Percentiles rank a stretch among this genome's conserved stretches.
phyloP scores from a whole-genome alignment of 1,284 basidiomycete genomes.

The Exobasidium cylindrosporum region DNA sequence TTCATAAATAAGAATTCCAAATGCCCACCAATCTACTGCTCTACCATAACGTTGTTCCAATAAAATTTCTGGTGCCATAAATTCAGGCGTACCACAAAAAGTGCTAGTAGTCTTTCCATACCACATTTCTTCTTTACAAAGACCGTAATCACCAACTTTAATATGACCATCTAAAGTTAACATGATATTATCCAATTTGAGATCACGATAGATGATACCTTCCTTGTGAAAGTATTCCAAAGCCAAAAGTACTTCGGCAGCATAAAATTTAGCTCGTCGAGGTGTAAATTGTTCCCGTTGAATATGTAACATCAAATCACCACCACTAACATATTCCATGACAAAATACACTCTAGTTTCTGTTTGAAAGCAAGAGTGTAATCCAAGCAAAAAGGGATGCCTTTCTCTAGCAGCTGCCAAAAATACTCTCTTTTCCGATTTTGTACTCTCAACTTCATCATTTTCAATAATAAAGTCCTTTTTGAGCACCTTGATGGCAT shows the following conservation, averaged over 20 bases:
- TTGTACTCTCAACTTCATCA: slow-evolving; percentile 98
- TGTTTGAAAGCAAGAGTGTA: slow-evolving; percentile 99
- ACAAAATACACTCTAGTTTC: slow-evolving; percentile 91
- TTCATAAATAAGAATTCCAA: slow-evolving; percentile 96
- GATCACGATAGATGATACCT: slow-evolving; percentile 81
- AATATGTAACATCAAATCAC: slow-evolving; percentile 78
- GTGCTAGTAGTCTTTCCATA: slow-evolving; percentile 94
- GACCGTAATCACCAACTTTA: slow-evolving; percentile 97
- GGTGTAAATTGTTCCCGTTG: slow-evolving; percentile 77
- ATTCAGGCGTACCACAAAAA: slow-evolving; percentile 98
- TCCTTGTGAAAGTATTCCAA: slow-evolving; percentile 98
- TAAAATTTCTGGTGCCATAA: slow-evolving; percentile 99
- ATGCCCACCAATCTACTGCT: slow-evolving; percentile 99
- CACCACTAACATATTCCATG: slow-evolving; percentile 72
- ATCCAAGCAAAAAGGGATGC: slow-evolving; percentile 92
- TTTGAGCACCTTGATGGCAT: slow-evolving; percentile 99
- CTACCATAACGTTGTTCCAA: slow-evolving; percentile 96
- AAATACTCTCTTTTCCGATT: slow-evolving; percentile 98
- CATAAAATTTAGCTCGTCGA: slow-evolving; percentile 92
- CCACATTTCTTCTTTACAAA: slow-evolving; percentile 99
- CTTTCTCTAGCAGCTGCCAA: slow-evolving; percentile 90
- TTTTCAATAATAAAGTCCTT: slow-evolving; percentile 99
- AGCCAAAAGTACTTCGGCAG: slow-evolving; percentile 92
- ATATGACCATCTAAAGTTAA: slow-evolving; percentile 95
- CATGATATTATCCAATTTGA: slow-evolving; percentile 98